phyloP scores from a whole-genome alignment of 106 monocot species.

The Amphibolis antarctica region DNA sequence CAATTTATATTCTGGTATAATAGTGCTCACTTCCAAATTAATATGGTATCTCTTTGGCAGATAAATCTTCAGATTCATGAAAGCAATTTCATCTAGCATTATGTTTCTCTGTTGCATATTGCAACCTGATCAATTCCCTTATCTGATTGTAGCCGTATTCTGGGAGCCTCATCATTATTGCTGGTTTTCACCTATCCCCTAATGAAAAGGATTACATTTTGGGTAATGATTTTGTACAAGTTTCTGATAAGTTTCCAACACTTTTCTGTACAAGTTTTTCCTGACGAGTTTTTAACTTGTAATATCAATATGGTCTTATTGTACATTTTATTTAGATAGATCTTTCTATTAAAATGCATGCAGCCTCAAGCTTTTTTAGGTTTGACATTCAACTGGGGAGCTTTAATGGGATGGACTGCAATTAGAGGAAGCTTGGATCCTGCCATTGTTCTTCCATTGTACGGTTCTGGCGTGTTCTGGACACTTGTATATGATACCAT shows the following conservation, averaged over 20 bases:
- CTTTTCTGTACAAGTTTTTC: slow-evolving; percentile 4
- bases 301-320: no score
- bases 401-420: slow-evolving; percentile 92
- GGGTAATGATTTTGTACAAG: slow-evolving; percentile 31
- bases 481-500: slow-evolving; percentile 98
- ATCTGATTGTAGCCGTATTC: slow-evolving; percentile 38
- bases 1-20: no score
- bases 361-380: slow-evolving; percentile 99
- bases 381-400: slow-evolving; percentile 98
- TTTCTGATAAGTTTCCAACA: slow-evolving; percentile 2
- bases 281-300: no score
- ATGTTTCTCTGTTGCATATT: neutral
- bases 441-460: slow-evolving; percentile 66
- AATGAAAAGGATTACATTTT: slow-evolving; percentile 96
- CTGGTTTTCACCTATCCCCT: slow-evolving; percentile 95
- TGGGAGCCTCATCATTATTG: slow-evolving; percentile 82
- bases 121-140: neutral
- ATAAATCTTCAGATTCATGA: neutral
- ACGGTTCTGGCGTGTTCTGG: slow-evolving; percentile 81
- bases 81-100: neutral
- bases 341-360: slow-evolving; percentile 7
- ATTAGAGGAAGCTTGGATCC: slow-evolving; percentile 66
- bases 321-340: no score
- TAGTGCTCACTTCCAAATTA: no score
- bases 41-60: neutral